These are phyloP conservation scores for Paraurostyla sp. DNA, from an alignment of 73 alveolate genomes.

Conservation along the genomic window DNA sequence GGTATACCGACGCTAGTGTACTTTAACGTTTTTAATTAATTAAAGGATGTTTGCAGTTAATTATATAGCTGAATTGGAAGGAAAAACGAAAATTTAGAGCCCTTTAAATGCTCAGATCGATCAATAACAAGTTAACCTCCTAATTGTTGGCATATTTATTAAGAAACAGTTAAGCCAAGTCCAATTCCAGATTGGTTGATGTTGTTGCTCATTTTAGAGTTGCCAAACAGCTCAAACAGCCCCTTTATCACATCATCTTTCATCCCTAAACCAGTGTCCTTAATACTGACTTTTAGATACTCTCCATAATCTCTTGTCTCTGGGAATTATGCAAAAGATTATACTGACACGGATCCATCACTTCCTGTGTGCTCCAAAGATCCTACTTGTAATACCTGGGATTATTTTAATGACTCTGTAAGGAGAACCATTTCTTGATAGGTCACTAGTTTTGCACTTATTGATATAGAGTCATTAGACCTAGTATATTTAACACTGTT, in stretches of 20 bases:
- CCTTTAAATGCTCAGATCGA: slow-evolving; percentile 4
- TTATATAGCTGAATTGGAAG: not conserved
- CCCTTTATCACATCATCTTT: slow-evolving; percentile 32
- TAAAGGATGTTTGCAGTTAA: not conserved
- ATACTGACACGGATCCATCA: not conserved
- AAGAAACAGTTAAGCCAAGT: slow-evolving; percentile 23
- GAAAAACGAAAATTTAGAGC: not conserved
- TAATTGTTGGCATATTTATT: slow-evolving; percentile 10
- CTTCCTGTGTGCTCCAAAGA: too few species aligned
- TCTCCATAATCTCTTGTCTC: not conserved
- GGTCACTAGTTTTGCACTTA: not conserved
- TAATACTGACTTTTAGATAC: not conserved
- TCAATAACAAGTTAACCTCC: not conserved
- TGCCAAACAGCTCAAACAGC: slow-evolving; percentile 14
- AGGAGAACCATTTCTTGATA: not conserved
- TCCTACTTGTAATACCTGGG: too few species aligned
- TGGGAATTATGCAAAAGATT: not conserved
- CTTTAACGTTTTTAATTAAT: not conserved
- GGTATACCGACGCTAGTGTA: not conserved
- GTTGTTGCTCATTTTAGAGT: slow-evolving; percentile 13
- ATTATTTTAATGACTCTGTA: not conserved
- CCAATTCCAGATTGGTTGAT: not conserved
- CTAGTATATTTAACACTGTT: slow-evolving; percentile 27
- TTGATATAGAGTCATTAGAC: not conserved
- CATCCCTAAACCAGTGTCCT: slow-evolving; percentile 29